Base-by-base conservation (phyloP, 2,329 filamentous ascomycete genomes). In the Lithohypha guttulata region DNA sequence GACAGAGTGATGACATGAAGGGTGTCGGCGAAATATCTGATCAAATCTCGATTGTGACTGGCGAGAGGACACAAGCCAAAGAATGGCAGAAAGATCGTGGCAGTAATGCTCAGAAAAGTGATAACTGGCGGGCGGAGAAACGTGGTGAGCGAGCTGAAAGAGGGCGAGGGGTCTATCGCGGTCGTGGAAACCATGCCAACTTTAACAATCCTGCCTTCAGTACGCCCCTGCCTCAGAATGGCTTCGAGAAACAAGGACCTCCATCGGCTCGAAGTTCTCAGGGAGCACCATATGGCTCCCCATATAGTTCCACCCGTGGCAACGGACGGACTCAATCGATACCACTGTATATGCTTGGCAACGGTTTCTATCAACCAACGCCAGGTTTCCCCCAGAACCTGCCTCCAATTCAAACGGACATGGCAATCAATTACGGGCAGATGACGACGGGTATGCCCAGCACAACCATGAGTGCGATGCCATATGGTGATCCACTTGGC, bases 321-420 rank as follows among this genome's bases (percentile, higher is more conserved):
- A 64, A 64, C 33, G 58, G 71, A 43, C 68, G 77, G 39, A 76
- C 77, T 18, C 75, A 79, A 46, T 79, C 77, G 2, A 69, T 79
- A 50, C 71, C 75, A 2, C 68, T 50, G 4, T 31, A 41, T 15
- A 50, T 49, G 44, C 42, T 50, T 34, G 42, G 42, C 20, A 14
- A 15, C 8, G 38, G 40, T 14, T 50, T 45, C 33, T 52, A 45
- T 38, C 41, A 63, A 48, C 53, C 56, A 28, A 55, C 56, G 44
- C 59, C 59, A 14, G 51, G 53, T 15, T 38, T 46, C 33, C 25
- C 40, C 13, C 48, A 46, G 31, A 38, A 40, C 23, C 37, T 51
- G 6, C 40, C 45, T 13, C 32, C 44, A 4, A 34, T 49, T 15
- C 50, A 54, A 27, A 51, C 51, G 59, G 42, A 57, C 53, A 46